Percentiles rank a stretch among this genome's conserved stretches.
These are phyloP conservation scores for Sechiopsis laciniata DNA, from an alignment of 306 rosid genomes.

Conservation along the genomic window DNA sequence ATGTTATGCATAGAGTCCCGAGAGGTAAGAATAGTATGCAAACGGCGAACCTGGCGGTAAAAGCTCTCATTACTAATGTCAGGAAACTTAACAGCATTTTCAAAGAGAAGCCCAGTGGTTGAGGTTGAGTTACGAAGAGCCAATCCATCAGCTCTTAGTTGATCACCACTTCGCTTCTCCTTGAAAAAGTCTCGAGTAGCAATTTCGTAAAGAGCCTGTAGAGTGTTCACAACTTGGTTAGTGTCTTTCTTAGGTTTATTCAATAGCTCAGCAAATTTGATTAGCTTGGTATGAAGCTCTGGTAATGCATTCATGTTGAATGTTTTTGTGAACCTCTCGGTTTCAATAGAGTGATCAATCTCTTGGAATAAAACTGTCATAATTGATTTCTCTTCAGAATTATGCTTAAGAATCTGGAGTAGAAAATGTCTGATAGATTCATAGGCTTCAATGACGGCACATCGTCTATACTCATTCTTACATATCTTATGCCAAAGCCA, in stretches of 20 bases:
- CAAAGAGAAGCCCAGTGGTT: conserved; percentile 55
- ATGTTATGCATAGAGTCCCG: conserved; percentile 83
- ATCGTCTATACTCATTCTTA: conserved; percentile 86
- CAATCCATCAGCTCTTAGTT: conserved; percentile 74
- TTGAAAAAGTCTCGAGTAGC: conserved; percentile 66
- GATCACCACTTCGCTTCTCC: conserved; percentile 56
- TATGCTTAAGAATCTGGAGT: conserved; percentile 49
- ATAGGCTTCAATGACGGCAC: conserved; percentile 85
- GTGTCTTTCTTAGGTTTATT: conserved; percentile 54
- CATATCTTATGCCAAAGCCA: conserved; percentile 74
- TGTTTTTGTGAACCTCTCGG: conserved; percentile 68
- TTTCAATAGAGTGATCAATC: conserved; percentile 75
- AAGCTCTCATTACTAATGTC: conserved; percentile 54
- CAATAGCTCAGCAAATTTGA: conserved; percentile 62
- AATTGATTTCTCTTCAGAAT: conserved; percentile 79
- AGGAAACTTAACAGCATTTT: conserved; percentile 63
- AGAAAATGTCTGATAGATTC: conserved; percentile 69
- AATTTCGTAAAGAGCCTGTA: conserved; percentile 92
- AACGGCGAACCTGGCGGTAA: conserved; percentile 74
- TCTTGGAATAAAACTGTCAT: conserved; percentile 73
- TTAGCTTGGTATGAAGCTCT: conserved; percentile 64
- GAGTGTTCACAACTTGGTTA: conserved; percentile 61
- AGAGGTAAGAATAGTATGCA: conserved; percentile 79
- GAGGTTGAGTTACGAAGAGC: conserved; percentile 55
- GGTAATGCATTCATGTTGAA: conserved; percentile 75